Percentiles rank a stretch among this genome's conserved stretches.
Evolutionary conservation across 2,329 filamentous ascomycete genomes (phyloP).

Genomic region (Colletotrichum liaoningense): DNA sequence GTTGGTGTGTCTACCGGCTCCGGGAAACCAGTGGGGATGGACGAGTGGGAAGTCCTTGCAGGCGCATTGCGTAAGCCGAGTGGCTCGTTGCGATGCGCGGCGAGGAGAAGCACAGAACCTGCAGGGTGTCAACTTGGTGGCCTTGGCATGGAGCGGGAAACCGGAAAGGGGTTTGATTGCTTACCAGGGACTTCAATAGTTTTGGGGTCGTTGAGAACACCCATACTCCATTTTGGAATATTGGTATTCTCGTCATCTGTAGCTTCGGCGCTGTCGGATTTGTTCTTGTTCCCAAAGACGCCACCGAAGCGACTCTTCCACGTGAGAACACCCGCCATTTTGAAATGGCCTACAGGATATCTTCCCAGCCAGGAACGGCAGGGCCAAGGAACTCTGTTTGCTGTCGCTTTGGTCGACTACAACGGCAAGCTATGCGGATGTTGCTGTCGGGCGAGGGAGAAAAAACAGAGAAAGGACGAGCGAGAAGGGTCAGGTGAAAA

Average conservation of each 20-base stretch:
- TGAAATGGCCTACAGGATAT: not conserved
- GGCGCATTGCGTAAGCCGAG: slow-evolving; percentile 69
- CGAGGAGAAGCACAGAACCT: slow-evolving; percentile 70
- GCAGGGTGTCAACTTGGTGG: not conserved
- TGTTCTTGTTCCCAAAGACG: slow-evolving; percentile 31
- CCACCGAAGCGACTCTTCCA: slow-evolving; percentile 35
- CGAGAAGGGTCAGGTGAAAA: not conserved
- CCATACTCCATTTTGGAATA: slow-evolving; percentile 70
- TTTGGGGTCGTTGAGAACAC: slow-evolving; percentile 83
- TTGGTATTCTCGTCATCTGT: slow-evolving; percentile 12
- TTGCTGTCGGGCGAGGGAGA: not conserved
- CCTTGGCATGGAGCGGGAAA: not conserved
- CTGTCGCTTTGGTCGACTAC: not conserved
- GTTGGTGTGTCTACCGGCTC: slow-evolving; percentile 33
- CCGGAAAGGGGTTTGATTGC: slow-evolving; percentile 37
- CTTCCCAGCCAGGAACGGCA: not conserved
- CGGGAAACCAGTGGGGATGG: slow-evolving; percentile 59
- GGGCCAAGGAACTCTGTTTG: not conserved
- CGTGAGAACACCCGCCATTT: slow-evolving; percentile 18
- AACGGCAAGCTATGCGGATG: not conserved
- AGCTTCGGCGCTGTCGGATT: not conserved
- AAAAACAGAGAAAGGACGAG: not conserved
- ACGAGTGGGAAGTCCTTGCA: slow-evolving; percentile 68
- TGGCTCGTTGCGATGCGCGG: slow-evolving; percentile 66
- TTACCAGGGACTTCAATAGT: slow-evolving; percentile 90